phyloP scores from a whole-genome alignment of 2,329 filamentous ascomycete species.

The Diaporthe aspalathi region DNA sequence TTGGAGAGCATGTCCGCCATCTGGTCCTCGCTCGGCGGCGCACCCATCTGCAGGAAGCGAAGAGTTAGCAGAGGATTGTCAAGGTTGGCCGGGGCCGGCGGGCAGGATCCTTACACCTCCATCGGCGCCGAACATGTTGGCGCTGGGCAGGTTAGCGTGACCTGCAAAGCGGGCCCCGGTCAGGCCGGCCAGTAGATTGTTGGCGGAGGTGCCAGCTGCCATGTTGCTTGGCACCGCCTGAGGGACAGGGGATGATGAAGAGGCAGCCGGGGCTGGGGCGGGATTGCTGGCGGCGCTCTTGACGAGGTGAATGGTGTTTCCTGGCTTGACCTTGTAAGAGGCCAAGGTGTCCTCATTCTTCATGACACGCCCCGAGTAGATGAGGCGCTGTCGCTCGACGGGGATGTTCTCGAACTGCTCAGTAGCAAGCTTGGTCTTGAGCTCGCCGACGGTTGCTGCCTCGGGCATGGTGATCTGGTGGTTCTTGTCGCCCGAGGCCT shows the following conservation, averaged over 20 bases:
- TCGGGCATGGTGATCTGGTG: slow-evolving; percentile 84
- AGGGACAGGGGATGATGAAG: slow-evolving; percentile 59
- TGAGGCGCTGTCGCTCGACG: slow-evolving; percentile 88
- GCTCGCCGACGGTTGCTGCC: slow-evolving; percentile 80
- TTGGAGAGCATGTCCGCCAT: slow-evolving; percentile 81
- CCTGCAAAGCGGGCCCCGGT: slow-evolving; percentile 96
- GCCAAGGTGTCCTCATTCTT: slow-evolving; percentile 91
- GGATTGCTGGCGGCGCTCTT: slow-evolving; percentile 94
- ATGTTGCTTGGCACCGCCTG: slow-evolving; percentile 80
- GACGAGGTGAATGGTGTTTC: slow-evolving; percentile 95
- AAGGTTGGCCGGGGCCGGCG: not conserved
- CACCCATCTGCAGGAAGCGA: slow-evolving; percentile 77
- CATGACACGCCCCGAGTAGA: slow-evolving; percentile 96
- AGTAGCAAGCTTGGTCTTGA: slow-evolving; percentile 88
- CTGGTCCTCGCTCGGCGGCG: slow-evolving; percentile 82
- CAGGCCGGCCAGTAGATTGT: slow-evolving; percentile 89
- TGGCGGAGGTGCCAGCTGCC: slow-evolving; percentile 79
- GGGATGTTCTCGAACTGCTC: slow-evolving; percentile 88
- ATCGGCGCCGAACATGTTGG: slow-evolving; percentile 91
- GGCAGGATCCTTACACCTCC: slow-evolving; percentile 78
- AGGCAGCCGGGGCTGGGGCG: slow-evolving; percentile 55
- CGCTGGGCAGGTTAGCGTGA: slow-evolving; percentile 86
- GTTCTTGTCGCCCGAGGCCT: slow-evolving; percentile 91
- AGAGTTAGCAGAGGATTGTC: slow-evolving; percentile 43
- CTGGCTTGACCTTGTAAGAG: slow-evolving; percentile 93